phyloP scores from a whole-genome alignment of 2,329 filamentous ascomycete species.

The Orbilia ellipsospora region DNA sequence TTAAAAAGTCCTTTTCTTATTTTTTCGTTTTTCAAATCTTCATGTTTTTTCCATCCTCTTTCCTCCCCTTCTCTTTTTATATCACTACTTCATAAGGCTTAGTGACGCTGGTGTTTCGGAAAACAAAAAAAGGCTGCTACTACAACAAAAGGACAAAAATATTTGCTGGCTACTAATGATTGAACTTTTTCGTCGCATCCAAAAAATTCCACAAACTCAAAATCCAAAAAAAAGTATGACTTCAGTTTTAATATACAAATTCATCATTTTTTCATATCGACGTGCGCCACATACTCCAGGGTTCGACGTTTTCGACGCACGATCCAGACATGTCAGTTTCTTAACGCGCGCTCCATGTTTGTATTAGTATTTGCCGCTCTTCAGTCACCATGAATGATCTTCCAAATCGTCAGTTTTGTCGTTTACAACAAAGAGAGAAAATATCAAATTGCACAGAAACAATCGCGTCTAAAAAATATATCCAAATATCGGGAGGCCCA shows the following conservation, averaged over 20 bases:
- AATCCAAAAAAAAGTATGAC: slow-evolving; percentile 40
- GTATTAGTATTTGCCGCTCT: slow-evolving; percentile 53
- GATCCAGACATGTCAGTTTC: slow-evolving; percentile 50
- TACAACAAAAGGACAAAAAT: slow-evolving; percentile 34
- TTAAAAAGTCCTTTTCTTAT: slow-evolving; percentile 39
- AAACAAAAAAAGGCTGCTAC: slow-evolving; percentile 42
- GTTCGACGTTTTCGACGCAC: slow-evolving; percentile 54
- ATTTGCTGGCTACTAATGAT: slow-evolving; percentile 53
- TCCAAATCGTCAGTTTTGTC: slow-evolving; percentile 30
- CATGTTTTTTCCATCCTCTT: slow-evolving; percentile 20
- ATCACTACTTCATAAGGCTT: slow-evolving; percentile 20
- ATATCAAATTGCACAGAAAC: slow-evolving; percentile 15
- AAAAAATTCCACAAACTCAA: slow-evolving; percentile 26
- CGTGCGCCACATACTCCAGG: slow-evolving; percentile 33
- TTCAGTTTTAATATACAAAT: slow-evolving; percentile 53
- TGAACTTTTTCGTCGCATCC: slow-evolving; percentile 49
- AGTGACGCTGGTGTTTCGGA: slow-evolving; percentile 52
- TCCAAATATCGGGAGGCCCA: slow-evolving; percentile 12
- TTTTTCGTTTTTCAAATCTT: slow-evolving; percentile 23
- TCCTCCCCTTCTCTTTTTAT: slow-evolving; percentile 21
- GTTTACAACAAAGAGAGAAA: slow-evolving; percentile 32
- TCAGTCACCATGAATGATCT: slow-evolving; percentile 43
- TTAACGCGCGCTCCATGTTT: slow-evolving; percentile 54
- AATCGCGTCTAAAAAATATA: no score
- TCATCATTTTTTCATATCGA: slow-evolving; percentile 52